These are phyloP conservation scores for Paramyrothecium sp. DNA, from an alignment of 2,329 filamentous ascomycete genomes.

Conservation along the genomic window DNA sequence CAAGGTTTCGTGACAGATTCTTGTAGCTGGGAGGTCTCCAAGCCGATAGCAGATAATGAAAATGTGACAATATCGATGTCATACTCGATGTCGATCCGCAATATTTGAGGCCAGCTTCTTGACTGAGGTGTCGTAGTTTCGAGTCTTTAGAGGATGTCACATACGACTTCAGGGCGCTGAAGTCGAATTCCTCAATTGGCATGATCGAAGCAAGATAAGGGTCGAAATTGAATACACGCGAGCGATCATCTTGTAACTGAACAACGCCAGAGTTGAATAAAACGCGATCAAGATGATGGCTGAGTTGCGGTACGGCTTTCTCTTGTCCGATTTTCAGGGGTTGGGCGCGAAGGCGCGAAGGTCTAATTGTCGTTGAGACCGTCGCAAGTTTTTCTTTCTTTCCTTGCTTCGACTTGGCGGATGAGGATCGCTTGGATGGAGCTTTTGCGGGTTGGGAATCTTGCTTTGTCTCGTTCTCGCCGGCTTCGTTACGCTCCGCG, in stretches of 20 bases:
- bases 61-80: conserved; percentile 83
- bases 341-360: conserved; percentile 20
- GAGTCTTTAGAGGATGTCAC: conserved; percentile 87
- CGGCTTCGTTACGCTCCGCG: too few relatives aligned
- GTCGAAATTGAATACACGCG: conserved; percentile 93
- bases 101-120: conserved; percentile 70
- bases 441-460: too few relatives aligned
- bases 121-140: conserved; percentile 67
- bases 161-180: conserved; percentile 79
- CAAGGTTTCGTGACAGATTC: conserved; percentile 68
- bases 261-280: conserved; percentile 95
- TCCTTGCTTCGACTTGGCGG: not conserved
- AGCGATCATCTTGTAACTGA: conserved; percentile 82
- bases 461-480: too few relatives aligned
- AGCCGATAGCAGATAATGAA: conserved; percentile 84
- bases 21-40: conserved; percentile 72
- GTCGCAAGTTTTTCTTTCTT: conserved; percentile 4
- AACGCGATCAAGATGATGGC: conserved; percentile 81
- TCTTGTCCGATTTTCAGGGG: conserved; percentile 30
- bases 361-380: conserved; percentile 18
- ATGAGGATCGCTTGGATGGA: too few relatives aligned
- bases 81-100: conserved; percentile 96
- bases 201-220: conserved; percentile 92
- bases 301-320: conserved; percentile 55
- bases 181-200: conserved; percentile 91